Percentiles rank a stretch among this genome's conserved stretches.
Evolutionary conservation across 257 asterid species (phyloP).

Genomic region (Nicotiana knightiana): DNA sequence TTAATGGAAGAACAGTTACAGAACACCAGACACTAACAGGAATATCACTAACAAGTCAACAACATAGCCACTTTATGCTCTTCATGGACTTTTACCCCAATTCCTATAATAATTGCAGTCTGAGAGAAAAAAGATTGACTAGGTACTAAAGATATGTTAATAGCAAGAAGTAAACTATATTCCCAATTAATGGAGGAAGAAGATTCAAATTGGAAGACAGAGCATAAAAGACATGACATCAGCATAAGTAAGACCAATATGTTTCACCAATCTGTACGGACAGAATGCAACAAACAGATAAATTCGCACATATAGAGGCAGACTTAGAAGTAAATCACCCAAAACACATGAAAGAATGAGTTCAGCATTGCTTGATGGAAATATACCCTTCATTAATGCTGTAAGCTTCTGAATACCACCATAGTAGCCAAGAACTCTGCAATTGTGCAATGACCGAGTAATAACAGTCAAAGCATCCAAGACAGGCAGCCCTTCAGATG

Average conservation of each 20-base stretch:
- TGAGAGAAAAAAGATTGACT: neutral
- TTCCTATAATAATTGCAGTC: neutral
- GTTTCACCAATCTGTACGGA: neutral
- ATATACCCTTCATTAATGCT: conserved; percentile 83
- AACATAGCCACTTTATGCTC: neutral
- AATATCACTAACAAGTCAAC: neutral
- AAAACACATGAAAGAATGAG: conserved; percentile 7
- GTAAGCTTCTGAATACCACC: conserved; percentile 89
- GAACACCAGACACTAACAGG: neutral
- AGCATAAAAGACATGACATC: neutral
- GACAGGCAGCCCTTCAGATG: conserved; percentile 65
- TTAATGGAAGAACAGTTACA: neutral
- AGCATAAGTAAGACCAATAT: neutral
- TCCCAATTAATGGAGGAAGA: neutral
- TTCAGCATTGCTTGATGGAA: conserved; percentile 4
- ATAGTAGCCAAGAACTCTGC: conserved; percentile 75
- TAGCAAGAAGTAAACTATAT: neutral
- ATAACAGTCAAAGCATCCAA: conserved; percentile 74
- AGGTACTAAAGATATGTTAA: neutral
- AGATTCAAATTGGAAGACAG: neutral
- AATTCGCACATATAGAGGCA: neutral
- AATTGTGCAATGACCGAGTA: conserved; percentile 81
- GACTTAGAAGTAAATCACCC: neutral
- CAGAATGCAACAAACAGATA: neutral
- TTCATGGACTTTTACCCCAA: neutral